phyloP scores from a whole-genome alignment of 768 basidiomycete species.

The Rhizopogon sp. region DNA sequence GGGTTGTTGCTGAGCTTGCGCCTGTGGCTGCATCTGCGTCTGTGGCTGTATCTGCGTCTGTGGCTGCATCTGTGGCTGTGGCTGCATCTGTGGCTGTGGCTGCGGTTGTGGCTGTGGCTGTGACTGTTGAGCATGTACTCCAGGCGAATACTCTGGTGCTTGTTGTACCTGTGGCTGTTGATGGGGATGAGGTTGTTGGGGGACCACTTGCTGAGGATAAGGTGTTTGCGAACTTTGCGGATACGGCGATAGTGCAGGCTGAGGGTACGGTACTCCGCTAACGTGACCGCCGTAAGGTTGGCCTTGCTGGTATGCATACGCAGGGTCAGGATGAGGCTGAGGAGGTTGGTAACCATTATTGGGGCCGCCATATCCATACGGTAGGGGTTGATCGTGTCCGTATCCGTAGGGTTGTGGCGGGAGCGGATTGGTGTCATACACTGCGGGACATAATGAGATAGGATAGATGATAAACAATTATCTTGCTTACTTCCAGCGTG shows the following conservation, averaged over 20 bases:
- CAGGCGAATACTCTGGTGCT: not conserved
- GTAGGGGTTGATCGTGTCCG: conserved; percentile 31
- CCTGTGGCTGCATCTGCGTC: conserved; percentile 13
- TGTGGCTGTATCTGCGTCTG: not conserved
- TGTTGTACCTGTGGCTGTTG: conserved; percentile 28
- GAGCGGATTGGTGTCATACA: conserved; percentile 43
- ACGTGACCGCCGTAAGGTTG: conserved; percentile 18
- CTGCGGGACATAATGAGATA: conserved; percentile 25
- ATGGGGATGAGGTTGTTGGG: conserved; percentile 16
- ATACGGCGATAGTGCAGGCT: conserved; percentile 12
- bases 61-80: not conserved
- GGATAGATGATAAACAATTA: not conserved
- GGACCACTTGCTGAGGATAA: conserved; percentile 25
- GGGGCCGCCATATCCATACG: conserved; percentile 37
- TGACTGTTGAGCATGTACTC: conserved; percentile 13
- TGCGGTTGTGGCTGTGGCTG: conserved; percentile 12
- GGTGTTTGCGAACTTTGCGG: conserved; percentile 26
- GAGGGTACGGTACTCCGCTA: not conserved
- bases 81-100: not conserved
- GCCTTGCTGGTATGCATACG: conserved; percentile 20
- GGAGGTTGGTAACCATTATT: conserved; percentile 42
- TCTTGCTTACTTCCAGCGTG: conserved; percentile 53
- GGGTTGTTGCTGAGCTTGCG: conserved; percentile 26
- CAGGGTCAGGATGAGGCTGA: conserved; percentile 19
- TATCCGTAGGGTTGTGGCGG: conserved; percentile 21